Evolutionary conservation across 1,139 yeast genomes (phyloP), one percentile per base, ranked within the genome.

Genomic region (Debaryomyces subglobosus): DNA sequence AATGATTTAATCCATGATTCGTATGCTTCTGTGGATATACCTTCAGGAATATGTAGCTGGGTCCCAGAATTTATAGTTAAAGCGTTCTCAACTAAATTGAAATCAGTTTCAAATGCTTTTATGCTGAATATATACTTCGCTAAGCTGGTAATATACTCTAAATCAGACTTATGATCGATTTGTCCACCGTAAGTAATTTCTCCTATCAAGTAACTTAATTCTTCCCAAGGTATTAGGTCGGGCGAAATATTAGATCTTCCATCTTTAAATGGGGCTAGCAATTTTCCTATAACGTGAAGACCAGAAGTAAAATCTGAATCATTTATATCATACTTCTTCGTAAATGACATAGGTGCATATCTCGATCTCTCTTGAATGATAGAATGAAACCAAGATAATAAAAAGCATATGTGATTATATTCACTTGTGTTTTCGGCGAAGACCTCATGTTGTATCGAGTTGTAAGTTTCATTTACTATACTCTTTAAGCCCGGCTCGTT

Each of bases 151-250:
- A 76, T 57, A 50, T 66, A 73, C 4, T 49, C 38, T 34, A 58
- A 54, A 63, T 89, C 96, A 0, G 63, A 58, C 0, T 46, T 55
- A 40, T 69, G 62, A 50, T 83, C 85, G 39, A 88, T 69, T 63
- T 87, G 87, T 20, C 95, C 95, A 12, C 96, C 96, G 59, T 89
- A 89, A 1, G 83, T 73, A 10, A 86, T 74, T 2, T 74, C 74
- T 2, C 82, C 79, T 18, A 89, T 60, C 48, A 85, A 63, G 44
- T 71, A 71, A 5, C 68, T 64, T 4, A 89, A 61, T 20, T 79
- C 77, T 2, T 69, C 64, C 89, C 91, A 88, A 2, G 89, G 86
- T 43, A 85, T 68, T 0, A 49, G 20, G 1, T 71, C 74, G 0
- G 85, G 84, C 0, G 82, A 58, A 13, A 81, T 58, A 51, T 79